Percentiles rank a stretch among this genome's conserved stretches.
Evolutionary conservation across 495 filamentous ascomycete genomes (phyloP).

Genomic region (Penicillium steckii): DNA sequence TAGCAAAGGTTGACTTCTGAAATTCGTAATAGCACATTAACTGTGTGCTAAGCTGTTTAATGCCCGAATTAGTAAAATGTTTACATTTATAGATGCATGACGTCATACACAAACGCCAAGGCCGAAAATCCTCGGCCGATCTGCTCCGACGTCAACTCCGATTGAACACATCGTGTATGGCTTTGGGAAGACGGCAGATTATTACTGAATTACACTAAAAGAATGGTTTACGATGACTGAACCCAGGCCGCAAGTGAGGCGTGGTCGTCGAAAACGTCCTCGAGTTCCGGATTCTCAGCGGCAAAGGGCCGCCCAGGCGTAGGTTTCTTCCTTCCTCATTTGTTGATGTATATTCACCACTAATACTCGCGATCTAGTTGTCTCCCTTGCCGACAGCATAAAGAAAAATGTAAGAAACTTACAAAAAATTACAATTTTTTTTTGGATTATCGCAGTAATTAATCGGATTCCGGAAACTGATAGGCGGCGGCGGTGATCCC

Average conservation of each 20-base stretch:
- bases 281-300: constrained; percentile 9
- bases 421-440: background rate
- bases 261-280: constrained; percentile 7
- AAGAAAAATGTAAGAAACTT: background rate
- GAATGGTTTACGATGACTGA: constrained; percentile 1
- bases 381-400: background rate
- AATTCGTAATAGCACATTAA: too few relatives aligned
- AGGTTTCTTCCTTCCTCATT: background rate
- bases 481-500: constrained; percentile 16
- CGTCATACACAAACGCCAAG: background rate
- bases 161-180: background rate
- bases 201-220: too few relatives aligned
- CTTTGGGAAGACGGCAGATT: background rate
- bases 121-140: background rate
- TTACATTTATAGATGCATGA: background rate
- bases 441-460: background rate
- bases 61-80: too few relatives aligned
- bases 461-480: background rate
- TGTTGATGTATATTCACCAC: background rate
- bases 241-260: constrained; percentile 1
- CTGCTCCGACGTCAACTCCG: background rate
- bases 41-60: too few relatives aligned
- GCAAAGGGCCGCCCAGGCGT: constrained; percentile 9
- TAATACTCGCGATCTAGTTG: background rate
- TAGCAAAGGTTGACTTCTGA: too few relatives aligned